These are phyloP conservation scores for Backusella macrospora DNA, from an alignment of 192 early-diverging fungal genomes.

Conservation along the genomic window DNA sequence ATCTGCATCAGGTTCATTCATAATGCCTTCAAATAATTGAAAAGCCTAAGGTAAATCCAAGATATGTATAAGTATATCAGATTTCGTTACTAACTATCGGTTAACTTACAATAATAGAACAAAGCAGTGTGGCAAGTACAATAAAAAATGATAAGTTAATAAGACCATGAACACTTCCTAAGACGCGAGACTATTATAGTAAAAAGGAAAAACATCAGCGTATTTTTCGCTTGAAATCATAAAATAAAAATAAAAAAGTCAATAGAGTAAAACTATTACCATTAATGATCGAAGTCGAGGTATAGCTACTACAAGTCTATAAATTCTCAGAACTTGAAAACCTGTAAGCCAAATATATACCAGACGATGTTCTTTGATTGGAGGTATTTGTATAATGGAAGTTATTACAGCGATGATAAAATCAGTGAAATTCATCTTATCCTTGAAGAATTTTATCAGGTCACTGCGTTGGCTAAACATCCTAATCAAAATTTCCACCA, in stretches of 20 bases:
- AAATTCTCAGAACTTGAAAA: conserved; percentile 57
- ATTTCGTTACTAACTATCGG: neutral
- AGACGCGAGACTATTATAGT: conserved; percentile 46
- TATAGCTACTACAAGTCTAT: conserved; percentile 52
- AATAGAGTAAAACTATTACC: conserved; percentile 43
- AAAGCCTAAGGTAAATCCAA: conserved; percentile 38
- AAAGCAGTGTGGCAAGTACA: conserved; percentile 48
- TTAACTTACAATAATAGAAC: conserved; percentile 53
- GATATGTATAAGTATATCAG: neutral
- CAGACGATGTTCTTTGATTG: conserved; percentile 38
- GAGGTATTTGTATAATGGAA: conserved; percentile 54
- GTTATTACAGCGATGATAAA: conserved; percentile 50
- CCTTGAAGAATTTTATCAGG: conserved; percentile 45
- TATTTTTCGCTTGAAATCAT: neutral
- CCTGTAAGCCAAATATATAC: conserved; percentile 55
- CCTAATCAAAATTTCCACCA: conserved; percentile 51
- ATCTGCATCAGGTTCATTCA: conserved; percentile 23
- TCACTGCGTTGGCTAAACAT: conserved; percentile 37
- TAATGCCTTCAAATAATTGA: conserved; percentile 44
- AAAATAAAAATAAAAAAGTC: too few species aligned
- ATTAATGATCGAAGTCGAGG: conserved; percentile 50
- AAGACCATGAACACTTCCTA: conserved; percentile 60
- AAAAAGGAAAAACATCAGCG: neutral
- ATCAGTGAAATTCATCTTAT: conserved; percentile 50
- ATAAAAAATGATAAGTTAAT: conserved; percentile 64